Evolutionary conservation across 2,329 filamentous ascomycete genomes (phyloP), one percentile per base, ranked within the genome.

Genomic region (Stachybotrys elegans): DNA sequence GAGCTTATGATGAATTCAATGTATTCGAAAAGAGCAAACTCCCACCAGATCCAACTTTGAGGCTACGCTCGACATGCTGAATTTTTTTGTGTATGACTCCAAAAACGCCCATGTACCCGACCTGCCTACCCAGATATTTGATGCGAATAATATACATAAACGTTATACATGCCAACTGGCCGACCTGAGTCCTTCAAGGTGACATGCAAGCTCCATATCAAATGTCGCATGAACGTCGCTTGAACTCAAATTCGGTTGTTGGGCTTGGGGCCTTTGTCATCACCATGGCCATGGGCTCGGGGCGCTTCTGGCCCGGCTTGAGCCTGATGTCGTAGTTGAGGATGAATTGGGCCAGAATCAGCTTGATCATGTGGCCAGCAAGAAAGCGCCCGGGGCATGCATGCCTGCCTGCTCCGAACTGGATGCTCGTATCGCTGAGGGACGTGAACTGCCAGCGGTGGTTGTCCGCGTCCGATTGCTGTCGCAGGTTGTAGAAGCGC

Each of bases 381-480:
- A 74, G 72, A 58, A 73, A 75, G 11, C 72, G 62, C 3, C 72
- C 72, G 0, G 72, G 72, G 39, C 72, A 75, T 4, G 72, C 69
- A 48, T 73, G 69, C 48, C 67, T 67, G 29, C 71, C 72, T 5
- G 69, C 66, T 4, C 71, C 71, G 47, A 74, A 75, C 49, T 71
- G 69, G 51, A 71, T 62, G 47, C 71, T 69, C 22, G 60, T 65
- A 42, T 71, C 65, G 36, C 54, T 54, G 38, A 71, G 58, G 32
- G 67, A 65, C 4, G 68, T 69, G 45, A 72, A 72, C 43, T 72
- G 70, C 58, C 61, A 65, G 27, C 65, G 57, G 48, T 67, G 65
- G 23, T 56, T 62, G 48, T 65, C 65, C 39, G 67, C 63, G 19
- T 53, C 54, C 2, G 62, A 65, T 43, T 58, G 14, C n/a, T 69